phyloP scores from a whole-genome alignment of 23 red algal genomes.

The Cyanidioschyzon merolae region DNA sequence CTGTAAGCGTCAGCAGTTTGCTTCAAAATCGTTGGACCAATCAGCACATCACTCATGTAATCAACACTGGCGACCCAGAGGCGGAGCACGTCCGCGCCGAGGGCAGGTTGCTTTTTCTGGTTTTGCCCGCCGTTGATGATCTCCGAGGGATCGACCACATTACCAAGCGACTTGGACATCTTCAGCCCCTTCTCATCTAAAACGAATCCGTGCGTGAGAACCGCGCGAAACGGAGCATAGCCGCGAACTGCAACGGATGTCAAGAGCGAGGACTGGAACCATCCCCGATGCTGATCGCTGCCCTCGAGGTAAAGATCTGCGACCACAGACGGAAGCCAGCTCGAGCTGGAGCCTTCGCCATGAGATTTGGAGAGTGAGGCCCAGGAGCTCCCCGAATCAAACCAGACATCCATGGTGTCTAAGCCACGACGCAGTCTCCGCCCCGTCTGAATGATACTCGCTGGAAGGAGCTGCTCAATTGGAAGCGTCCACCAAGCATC shows the following conservation, averaged over 20 bases:
- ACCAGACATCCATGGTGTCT: conserved; percentile 99
- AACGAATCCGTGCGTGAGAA: conserved; percentile 94
- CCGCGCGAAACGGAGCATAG: conserved; percentile 59
- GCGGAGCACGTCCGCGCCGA: conserved; percentile 76
- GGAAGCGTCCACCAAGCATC: conserved; percentile 77
- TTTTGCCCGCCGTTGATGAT: conserved; percentile 82
- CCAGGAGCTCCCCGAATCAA: conserved; percentile 99
- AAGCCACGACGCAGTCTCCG: conserved; percentile 50
- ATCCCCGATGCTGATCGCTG: conserved; percentile 89
- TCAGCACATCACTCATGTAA: conserved; percentile 78
- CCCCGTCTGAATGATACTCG: conserved; percentile 20
- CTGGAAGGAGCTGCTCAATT: conserved; percentile 69
- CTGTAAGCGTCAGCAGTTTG: conserved; percentile 78
- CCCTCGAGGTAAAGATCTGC: conserved; percentile 95
- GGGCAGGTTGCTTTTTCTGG: conserved; percentile 71
- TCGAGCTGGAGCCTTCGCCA: background rate
- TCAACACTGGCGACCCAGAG: conserved; percentile 89
- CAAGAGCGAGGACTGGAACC: conserved; percentile 96
- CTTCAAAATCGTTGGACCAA: conserved; percentile 66
- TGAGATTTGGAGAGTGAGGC: conserved; percentile 31
- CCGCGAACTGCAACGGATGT: conserved; percentile 77
- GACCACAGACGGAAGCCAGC: conserved; percentile 23
- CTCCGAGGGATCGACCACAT: conserved; percentile 82
- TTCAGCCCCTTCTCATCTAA: conserved; percentile 92
- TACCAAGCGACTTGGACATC: conserved; percentile 93